Base-by-base conservation (phyloP, 345 rosid species). In the Conringia planisiliqua region DNA sequence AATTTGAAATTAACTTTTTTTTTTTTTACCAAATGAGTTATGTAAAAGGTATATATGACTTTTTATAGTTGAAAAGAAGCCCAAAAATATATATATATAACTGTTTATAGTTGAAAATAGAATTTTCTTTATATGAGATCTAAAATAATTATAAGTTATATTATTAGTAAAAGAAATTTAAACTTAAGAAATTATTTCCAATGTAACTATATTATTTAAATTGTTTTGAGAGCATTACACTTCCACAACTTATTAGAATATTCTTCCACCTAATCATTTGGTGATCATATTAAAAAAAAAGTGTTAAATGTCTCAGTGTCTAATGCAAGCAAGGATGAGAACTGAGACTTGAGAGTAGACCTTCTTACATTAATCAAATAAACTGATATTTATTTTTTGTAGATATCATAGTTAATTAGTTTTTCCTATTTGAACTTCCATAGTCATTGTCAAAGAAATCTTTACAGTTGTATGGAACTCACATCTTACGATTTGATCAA, bases 221-320 rank as follows among this genome's bases (percentile, higher is more conserved):
- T 3, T 6, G 12, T 22, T 42, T 33, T 42, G 9, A 52, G 75
- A 70, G 71, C 80, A 76, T 70, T 62, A 76, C 75, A 76, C 65
- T 62, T 54, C 79, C 75, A 54, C 80, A 76, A 62, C 75, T 70
- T 70, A 55, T 69, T 62, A 44, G 75, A 54, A n/a, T 76, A 76
- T 76, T 76, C 65, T 43, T 76, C 68, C 51, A 69, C 59, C 79
- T 43, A 76, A 76, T 76, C 44, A 76, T 55, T 69, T 36, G 70
- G 50, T 76, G 51, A 69, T 69, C 36, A 39, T 32, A 68, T 61
- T 7, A 5, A 12, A 42, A 27, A 56, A 36, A 14, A 51, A 24
- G 29, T 26, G n/a, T n/a, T n/a, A n/a, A 27, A 36, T 35, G 18
- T 38, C 68, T 59, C 66, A 38, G 47, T 65, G 58, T 43, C 57